phyloP scores from a whole-genome alignment of 2,329 filamentous ascomycete genomes.

The Westerdykella aurantiaca region DNA sequence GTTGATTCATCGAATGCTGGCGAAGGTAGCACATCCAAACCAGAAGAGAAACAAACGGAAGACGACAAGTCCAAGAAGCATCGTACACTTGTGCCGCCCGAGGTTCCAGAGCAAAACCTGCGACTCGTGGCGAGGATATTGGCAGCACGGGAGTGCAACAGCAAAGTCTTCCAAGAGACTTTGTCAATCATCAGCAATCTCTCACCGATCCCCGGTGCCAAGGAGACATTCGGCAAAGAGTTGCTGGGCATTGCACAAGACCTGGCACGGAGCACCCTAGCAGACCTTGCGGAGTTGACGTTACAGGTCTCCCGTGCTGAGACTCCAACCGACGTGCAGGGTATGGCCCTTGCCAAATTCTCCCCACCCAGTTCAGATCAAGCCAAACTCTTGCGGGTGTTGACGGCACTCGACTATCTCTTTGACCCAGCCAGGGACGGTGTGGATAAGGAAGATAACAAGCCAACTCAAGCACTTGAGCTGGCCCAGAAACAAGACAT shows the following conservation, averaged over 20 bases:
- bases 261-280: conserved; percentile 76
- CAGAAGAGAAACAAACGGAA: conserved; percentile 28
- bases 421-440: conserved; percentile 73
- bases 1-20: conserved; percentile 4
- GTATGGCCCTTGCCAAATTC: conserved; percentile 88
- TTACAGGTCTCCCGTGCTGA: conserved; percentile 81
- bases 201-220: conserved; percentile 84
- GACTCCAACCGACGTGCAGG: conserved; percentile 90
- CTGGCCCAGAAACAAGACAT: conserved; percentile 73
- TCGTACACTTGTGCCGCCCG: conserved; percentile 66
- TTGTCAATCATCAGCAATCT: conserved; percentile 98
- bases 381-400: conserved; percentile 84
- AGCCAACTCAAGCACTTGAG: conserved; percentile 48
- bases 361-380: conserved; percentile 94
- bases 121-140: conserved; percentile 95
- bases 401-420: conserved; percentile 91
- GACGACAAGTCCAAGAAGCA: conserved; percentile 56
- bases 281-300: conserved; percentile 77
- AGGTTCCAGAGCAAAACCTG: conserved; percentile 83
- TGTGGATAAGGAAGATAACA: conserved; percentile 41
- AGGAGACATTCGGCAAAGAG: conserved; percentile 87
- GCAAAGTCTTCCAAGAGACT: conserved; percentile 96
- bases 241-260: conserved; percentile 80
- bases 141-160: conserved; percentile 90
- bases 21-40: conserved; percentile 24